Base-by-base conservation (phyloP, 441 rosid genomes). In the Adansonia madagascariensis region DNA sequence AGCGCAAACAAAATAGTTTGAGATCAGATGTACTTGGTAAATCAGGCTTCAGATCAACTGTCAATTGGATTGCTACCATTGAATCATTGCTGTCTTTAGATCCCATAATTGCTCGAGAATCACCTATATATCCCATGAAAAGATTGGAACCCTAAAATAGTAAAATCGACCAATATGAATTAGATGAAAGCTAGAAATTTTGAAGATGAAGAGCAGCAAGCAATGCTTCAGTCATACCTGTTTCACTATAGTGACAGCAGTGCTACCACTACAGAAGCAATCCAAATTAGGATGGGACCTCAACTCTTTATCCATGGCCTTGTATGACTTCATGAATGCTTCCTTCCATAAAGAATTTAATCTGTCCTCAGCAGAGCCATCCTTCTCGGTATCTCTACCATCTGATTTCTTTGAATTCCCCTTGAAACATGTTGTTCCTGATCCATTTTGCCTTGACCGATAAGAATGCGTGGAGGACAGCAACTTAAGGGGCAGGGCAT, bases 251-350 rank as follows among this genome's bases (percentile, higher is more conserved):
- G 96, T 91, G 44, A 95, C 91, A 39, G 97, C 93, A 55, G 99
- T 96, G 88, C 98, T 94, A 76, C 98, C 99, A 77, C 98, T 96
- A 73, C 98, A 96, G 84, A 94, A 96, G 86, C 96, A 91, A 75
- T 96, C 98, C 84, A 96, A 75, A 75, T 87, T 92, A 53, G 98
- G 91, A 83, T 91, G 95, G 44, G 92, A 89, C 75, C 85, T 85
- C 53, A 96, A 91, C 82, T 96, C 97, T 78, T 94, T 94, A 71
- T 96, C 99, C 98, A 94, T 91, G 68, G 95, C 85, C 85, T 96
- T 96, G 85, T 89, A 96, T 1, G 98, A 86, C 87, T 90, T 96
- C 72, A 92, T 53, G 82, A 88, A 94, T 70, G 98, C 92, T 82
- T 96, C 98, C 73, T 91, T 92, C 99, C 99, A 96, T 68, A 84